Base-by-base conservation (phyloP, 2,329 filamentous ascomycete genomes). In the Hypoxylon sp. region DNA sequence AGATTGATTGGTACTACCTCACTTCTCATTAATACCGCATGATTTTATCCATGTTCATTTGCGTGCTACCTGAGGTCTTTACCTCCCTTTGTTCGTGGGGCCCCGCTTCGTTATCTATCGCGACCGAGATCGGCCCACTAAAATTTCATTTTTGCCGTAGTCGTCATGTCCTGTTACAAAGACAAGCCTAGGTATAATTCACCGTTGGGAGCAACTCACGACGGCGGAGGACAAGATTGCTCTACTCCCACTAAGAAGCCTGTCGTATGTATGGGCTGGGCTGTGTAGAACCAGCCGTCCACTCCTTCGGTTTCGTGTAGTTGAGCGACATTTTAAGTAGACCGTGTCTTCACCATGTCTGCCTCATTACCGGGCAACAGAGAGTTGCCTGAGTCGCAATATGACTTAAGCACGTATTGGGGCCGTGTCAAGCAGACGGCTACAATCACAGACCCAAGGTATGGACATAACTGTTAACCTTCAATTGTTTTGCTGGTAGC, bases 391-490 rank as follows among this genome's bases (percentile, higher is more conserved):
- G 89, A 90, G 63, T 99, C 96, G 61, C 94, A 94, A 81, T 95
- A 97, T 88, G 93, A 99, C 79, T 86, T 99, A 77, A 89, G 82
- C 79, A 98, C 95, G 51, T 99, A 99, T 84, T 96, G 93, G 93
- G 96, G 96, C 72, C 91, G 96, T 66, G 96, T 98, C 77, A 89
- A 88, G 82, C 95, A 99, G 84, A 91, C 94, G 17, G 91, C 93
- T 68, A 91, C 95, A 76, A 90, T 99, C 76, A 92, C 95, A 79
- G 96, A 99, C 85, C 96, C 96, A 74, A 96, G 95, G 95, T 98
- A 86, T 90, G 92, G 81, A 68, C 25, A 17, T 25, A 3, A 67
- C 67, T 61, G 8, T 55, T 69, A 53, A 59, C 44, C 72, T 74
- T 74, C 64, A 70, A 25, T 48, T 31, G 27, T 20, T 27, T 46